Percentiles rank a stretch among this genome's conserved stretches.
Evolutionary conservation across 331 rosid genomes (phyloP).

Genomic region (Ulmus americana): DNA sequence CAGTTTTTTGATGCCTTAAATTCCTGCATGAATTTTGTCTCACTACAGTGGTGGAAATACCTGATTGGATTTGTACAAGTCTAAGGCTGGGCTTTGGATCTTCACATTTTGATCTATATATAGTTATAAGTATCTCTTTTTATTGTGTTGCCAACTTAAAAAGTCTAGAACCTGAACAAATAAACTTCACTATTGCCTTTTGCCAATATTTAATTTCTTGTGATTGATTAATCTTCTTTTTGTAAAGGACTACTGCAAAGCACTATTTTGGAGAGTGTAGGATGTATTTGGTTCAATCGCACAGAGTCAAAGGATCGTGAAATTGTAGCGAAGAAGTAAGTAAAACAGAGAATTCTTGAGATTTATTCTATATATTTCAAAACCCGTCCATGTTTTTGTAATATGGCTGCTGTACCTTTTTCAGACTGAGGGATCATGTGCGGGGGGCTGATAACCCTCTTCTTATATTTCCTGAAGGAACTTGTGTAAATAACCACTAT

Average conservation of each 20-base stretch:
- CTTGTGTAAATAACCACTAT: slow-evolving; percentile 94
- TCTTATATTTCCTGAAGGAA: slow-evolving; percentile 97
- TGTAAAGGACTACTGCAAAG: slow-evolving; percentile 83
- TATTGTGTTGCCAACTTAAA: not conserved
- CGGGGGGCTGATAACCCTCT: slow-evolving; percentile 87
- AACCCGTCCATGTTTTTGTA: slow-evolving; percentile 14
- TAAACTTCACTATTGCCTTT: not conserved
- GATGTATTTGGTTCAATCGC: slow-evolving; percentile 94
- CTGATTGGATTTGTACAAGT: not conserved
- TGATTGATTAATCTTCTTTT: not conserved
- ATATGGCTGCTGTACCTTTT: slow-evolving; percentile 19
- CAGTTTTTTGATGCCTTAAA: not conserved
- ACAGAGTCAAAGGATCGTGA: slow-evolving; percentile 87
- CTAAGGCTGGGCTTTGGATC: not conserved
- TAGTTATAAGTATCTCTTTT: not conserved
- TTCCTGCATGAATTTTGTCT: not conserved
- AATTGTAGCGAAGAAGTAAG: slow-evolving; percentile 87
- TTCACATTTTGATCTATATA: not conserved
- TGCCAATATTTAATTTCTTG: slow-evolving; percentile 7
- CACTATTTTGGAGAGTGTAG: slow-evolving; percentile 90
- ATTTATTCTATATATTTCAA: slow-evolving; percentile 1
- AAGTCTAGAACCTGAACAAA: slow-evolving; percentile 1
- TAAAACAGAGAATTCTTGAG: slow-evolving; percentile 16
- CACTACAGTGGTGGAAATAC: not conserved
- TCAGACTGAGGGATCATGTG: slow-evolving; percentile 85